These are phyloP conservation scores for Lentinula lateritia DNA, from an alignment of 768 basidiomycete species.

Conservation along the genomic window DNA sequence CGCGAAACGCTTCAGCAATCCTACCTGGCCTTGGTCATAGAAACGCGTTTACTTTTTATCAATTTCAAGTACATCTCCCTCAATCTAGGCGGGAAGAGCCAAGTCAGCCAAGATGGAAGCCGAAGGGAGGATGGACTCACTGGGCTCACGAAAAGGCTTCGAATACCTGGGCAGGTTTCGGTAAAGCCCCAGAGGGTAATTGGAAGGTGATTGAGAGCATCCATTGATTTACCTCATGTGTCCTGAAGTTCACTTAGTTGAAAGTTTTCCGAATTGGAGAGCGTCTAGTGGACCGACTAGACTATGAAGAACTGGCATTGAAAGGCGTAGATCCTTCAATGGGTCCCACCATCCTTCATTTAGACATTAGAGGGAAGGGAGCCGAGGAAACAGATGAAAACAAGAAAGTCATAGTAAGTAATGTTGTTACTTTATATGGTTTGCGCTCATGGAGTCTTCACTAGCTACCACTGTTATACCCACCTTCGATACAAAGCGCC, in stretches of 20 bases:
- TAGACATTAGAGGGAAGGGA: slow-evolving; percentile 13
- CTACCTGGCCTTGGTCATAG: slow-evolving; percentile 4
- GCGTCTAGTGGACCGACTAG: slow-evolving; percentile 62
- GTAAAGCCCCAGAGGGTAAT: slow-evolving; percentile 54
- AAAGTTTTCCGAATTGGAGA: slow-evolving; percentile 61
- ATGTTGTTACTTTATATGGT: slow-evolving; percentile 3
- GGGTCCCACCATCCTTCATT: slow-evolving; percentile 42
- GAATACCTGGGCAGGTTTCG: slow-evolving; percentile 60
- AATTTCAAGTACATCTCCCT: slow-evolving; percentile 9
- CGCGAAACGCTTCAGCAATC: slow-evolving; percentile 6
- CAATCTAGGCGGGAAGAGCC: slow-evolving; percentile 19
- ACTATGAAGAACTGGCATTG: slow-evolving; percentile 77
- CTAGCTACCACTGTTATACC: slow-evolving; percentile 66
- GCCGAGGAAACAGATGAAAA: slow-evolving; percentile 12
- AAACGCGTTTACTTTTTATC: not conserved
- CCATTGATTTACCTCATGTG: not conserved
- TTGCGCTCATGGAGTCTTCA: not conserved
- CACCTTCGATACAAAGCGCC: slow-evolving; percentile 34
- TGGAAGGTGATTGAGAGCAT: slow-evolving; percentile 53
- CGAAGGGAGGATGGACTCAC: slow-evolving; percentile 43
- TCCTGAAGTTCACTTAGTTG: slow-evolving; percentile 30
- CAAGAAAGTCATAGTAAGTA: slow-evolving; percentile 8
- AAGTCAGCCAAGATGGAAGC: slow-evolving; percentile 25
- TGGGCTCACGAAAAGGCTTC: slow-evolving; percentile 49
- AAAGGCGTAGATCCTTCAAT: slow-evolving; percentile 68